Evolutionary conservation across 441 rosid species (phyloP), one percentile per base, ranked within the genome.

Genomic region (Populus hybrid): DNA sequence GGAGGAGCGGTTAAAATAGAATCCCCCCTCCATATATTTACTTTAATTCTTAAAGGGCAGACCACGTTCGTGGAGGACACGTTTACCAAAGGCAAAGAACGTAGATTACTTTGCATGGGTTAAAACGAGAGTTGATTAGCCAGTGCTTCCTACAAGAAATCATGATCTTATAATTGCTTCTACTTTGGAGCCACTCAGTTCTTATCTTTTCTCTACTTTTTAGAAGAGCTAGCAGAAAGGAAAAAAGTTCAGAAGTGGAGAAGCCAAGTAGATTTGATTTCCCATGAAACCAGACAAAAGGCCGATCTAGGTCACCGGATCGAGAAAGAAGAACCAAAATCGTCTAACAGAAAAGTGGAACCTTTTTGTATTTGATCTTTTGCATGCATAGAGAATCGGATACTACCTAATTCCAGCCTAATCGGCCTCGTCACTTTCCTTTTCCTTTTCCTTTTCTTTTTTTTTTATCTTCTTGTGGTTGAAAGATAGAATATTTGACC

Each of bases 151-250:
- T 85, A 87, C 94, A 78, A 89, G 87, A 91, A 85, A 94, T 92
- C 92, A 92, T 92, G 79, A 82, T 90, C 94, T 86, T 89, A 85
- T 93, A 80, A 93, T 92, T 90, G 89, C 86, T 64, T 26, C 40
- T 73, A 81, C 78, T n/a, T 72, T 32, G 81, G 80, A 46, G 84
- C 83, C 85, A n/a, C 73, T 26, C 11, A 10, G 12, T 10, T 78
- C 4, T 75, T 46, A 73, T 23, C 81, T 77, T 83, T 80, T 83
- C 91, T 80, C 90, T 84, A 34, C 91, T 90, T 89, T 93, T 79
- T 40, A 81, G 66, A 73, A 73, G 36, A 54, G 23, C 28, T 4
- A 71, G 72, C 73, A 21, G 30, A 73, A 76, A 73, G 42, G 21
- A 40, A 59, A 30, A 10, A 42, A 28, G 6, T 59, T 69, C 18